Base-by-base conservation (phyloP, 208 protist genomes). In the Trypanosomatidae sp. region DNA sequence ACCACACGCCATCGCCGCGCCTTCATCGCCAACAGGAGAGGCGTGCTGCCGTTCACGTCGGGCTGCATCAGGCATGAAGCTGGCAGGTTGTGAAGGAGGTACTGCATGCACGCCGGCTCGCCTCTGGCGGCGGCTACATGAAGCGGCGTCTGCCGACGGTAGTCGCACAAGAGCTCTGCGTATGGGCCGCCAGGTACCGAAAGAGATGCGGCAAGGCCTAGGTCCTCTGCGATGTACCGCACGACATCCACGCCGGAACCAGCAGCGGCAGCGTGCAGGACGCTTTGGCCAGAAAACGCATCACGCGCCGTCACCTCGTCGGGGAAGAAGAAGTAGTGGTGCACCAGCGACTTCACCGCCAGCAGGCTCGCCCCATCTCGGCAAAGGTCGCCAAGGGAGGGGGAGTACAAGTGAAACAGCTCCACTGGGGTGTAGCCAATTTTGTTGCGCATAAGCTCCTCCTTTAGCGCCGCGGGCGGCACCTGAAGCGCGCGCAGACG, bases 281-380 rank as follows among this genome's bases (percentile, higher is more conserved):
- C 74, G 13, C 85, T 87, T 64, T 88, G 83, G 4, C 79, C 74
- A 19, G 72, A 49, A 46, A 86, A 60, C 5, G 52, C 74, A 43
- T 91, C 85, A 8, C 75, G 78, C 39, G 74, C 69, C 2, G 53
- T 72, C 49, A 91, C 64, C 39, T 80, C 69, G 19, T 66, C 44
- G 50, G 66, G 64, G 9, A 58, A 74, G 72, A 93, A 94, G n/a
- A 97, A 75, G 65, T 86, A 93, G 81, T 97, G 92, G 28, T 80
- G 74, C 39, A 83, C 71, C 8, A 94, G 76, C 10, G 87, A 77
- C 67, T 83, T 77, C 30, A 94, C 59, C 7, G 83, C 79, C 28
- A 56, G 44, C 49, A 91, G 69, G 49, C 79, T 84, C 36, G 76
- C 76, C 36, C 92, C 92, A 46, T 89, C 81, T 15, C 69, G 56